Base-by-base conservation (phyloP, 1,284 basidiomycete genomes). In the Sanghuangporus weigelae region DNA sequence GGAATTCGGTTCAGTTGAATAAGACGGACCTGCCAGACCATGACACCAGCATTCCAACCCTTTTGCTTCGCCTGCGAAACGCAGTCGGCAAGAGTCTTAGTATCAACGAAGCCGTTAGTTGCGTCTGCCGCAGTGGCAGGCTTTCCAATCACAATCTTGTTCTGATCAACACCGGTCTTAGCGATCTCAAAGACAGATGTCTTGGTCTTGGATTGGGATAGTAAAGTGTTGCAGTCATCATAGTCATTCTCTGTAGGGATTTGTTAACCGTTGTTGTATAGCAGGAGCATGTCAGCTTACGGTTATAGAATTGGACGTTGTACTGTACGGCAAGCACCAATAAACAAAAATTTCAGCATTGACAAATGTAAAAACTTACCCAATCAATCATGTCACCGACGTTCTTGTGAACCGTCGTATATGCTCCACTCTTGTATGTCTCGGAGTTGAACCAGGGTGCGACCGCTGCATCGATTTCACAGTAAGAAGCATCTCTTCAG, bases 71-170 rank as follows among this genome's bases (percentile, higher is more conserved):
- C 70, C 57, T 69, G 59, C 36, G 26, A 8, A 6, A 72, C 48
- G 54, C 71, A 72, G 11, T 57, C 39, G 8, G 69, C 69, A 21
- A 72, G 67, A 14, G 63, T 68, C 8, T 16, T 39, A 1, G 70
- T 58, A 14, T 66, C 68, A 3, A 72, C 66, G 51, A 59, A 69
- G 3, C 71, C 71, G 50, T 67, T 67, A 11, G 21, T 64, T 3
- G 68, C 71, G 56, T 71, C 71, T 7, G 40, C 53, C 1, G 58
- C 12, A 11, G 39, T 57, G 11, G 63, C 71, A 11, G 69, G 69
- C 62, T 72, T 72, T 38, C 71, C 71, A 44, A 72, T 67, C n/a
- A 72, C 67, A n/a, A 71, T 51, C 64, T 72, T 72, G 61, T 68
- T 67, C 12, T 68, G 42, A 10, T 56, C 49, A 35, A 72, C 66